Conservation (phyloP, 345 rosid species). For the Corchorus capsularis region DNA sequence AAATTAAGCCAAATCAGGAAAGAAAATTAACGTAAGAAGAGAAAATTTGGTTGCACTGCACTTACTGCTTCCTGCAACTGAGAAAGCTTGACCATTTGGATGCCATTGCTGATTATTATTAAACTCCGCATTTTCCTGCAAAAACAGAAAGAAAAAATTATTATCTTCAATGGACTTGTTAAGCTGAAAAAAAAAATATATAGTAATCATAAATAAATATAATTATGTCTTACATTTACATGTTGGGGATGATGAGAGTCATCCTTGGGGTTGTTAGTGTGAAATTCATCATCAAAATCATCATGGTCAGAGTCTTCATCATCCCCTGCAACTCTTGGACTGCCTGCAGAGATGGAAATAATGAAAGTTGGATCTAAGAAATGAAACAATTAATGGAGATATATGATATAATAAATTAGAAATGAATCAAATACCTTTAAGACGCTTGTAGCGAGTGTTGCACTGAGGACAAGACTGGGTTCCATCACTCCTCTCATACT, state of each 20-base stretch:
- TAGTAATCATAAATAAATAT: no score
- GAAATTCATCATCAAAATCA: conserved; percentile 69
- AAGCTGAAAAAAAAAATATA: no score
- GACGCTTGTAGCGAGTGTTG: conserved; percentile 85
- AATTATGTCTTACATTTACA: background rate
- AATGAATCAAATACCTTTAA: conserved; percentile 51
- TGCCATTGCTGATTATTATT: conserved; percentile 48
- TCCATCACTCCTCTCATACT: conserved; percentile 88
- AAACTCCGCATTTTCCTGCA: conserved; percentile 73
- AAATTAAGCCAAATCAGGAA: background rate
- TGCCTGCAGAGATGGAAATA: conserved; percentile 43
- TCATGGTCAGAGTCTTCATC: conserved; percentile 57
- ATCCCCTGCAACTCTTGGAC: conserved; percentile 70
- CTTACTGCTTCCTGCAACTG: conserved; percentile 78
- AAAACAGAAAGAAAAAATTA: background rate
- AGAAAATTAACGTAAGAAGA: background rate
- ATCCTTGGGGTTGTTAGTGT: conserved; percentile 44
- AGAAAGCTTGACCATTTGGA: conserved; percentile 56
- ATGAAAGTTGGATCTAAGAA: no score
- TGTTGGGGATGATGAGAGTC: conserved; percentile 36
- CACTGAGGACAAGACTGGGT: conserved; percentile 91
- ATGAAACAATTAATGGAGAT: background rate
- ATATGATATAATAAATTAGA: background rate
- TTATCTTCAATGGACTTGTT: no score
- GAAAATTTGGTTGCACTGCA: background rate